Percentiles rank a stretch among this genome's conserved stretches.
These are phyloP conservation scores for Cochlearia excelsa DNA, from an alignment of 345 rosid species.

Conservation along the genomic window DNA sequence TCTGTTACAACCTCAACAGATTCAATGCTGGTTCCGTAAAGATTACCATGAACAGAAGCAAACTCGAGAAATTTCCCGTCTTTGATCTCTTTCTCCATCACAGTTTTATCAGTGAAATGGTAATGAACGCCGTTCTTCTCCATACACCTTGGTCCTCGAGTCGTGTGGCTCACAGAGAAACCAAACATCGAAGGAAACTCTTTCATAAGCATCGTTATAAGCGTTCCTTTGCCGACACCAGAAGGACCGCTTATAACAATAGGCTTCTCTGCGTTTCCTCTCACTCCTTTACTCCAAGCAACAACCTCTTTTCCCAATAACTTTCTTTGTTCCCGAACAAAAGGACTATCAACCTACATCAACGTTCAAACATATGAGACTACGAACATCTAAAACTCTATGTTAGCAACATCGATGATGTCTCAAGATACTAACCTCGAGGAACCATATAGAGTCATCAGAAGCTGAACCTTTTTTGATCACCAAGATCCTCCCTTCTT, in stretches of 20 bases:
- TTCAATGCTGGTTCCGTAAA: conserved; percentile 93
- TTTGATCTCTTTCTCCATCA: conserved; percentile 77
- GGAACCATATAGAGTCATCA: conserved; percentile 86
- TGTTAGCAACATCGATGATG: not conserved
- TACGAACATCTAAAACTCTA: not conserved
- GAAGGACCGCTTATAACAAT: conserved; percentile 93
- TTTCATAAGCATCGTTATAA: conserved; percentile 69
- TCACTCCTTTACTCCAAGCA: conserved; percentile 91
- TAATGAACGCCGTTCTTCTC: conserved; percentile 71
- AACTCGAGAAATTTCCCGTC: conserved; percentile 88
- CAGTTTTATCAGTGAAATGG: conserved; percentile 68
- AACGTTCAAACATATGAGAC: conserved; percentile 4
- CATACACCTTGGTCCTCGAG: conserved; percentile 69
- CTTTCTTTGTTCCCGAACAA: conserved; percentile 63
- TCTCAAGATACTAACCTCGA: conserved; percentile 65
- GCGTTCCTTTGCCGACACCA: conserved; percentile 94
- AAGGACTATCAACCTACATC: conserved; percentile 66
- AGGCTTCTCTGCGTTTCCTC: conserved; percentile 72
- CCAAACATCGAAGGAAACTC: conserved; percentile 92
- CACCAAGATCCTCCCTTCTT: conserved; percentile 64
- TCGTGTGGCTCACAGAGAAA: conserved; percentile 94
- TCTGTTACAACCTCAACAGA: conserved; percentile 88
- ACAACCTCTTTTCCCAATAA: conserved; percentile 61
- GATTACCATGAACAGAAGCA: conserved; percentile 88
- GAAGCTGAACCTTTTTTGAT: conserved; percentile 63